Conservation (phyloP, 139 green algal species). For the Haematococcus lacustris region DNA sequence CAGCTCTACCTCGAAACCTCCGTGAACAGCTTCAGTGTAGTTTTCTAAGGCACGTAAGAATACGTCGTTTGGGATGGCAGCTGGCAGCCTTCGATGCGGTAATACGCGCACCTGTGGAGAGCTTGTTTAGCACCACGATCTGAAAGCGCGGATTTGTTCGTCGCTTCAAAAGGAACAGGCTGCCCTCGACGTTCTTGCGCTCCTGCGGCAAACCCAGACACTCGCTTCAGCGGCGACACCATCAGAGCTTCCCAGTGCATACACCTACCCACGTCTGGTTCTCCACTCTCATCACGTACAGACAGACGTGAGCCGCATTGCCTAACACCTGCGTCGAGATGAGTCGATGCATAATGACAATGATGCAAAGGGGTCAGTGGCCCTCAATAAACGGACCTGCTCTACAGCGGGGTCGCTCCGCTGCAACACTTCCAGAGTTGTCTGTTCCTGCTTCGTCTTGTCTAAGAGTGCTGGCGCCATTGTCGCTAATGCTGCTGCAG, state of each 20-base stretch:
- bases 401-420: slow-evolving; percentile 17
- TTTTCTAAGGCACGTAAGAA: slow-evolving; percentile 45
- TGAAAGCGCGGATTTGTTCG: slow-evolving; percentile 58
- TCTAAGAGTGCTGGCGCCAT: neutral
- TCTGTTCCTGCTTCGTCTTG: neutral
- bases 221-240: neutral
- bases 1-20: slow-evolving; percentile 65
- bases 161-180: slow-evolving; percentile 81
- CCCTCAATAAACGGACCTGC: slow-evolving; percentile 10
- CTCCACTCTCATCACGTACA: slow-evolving; percentile 70
- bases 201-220: slow-evolving; percentile 13
- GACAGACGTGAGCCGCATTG: slow-evolving; percentile 59
- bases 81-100: neutral
- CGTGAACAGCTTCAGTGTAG: slow-evolving; percentile 65
- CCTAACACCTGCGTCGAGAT: slow-evolving; percentile 42
- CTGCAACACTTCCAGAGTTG: slow-evolving; percentile 7
- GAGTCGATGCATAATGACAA: neutral
- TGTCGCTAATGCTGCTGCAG: neutral
- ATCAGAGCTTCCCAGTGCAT: no score
- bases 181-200: slow-evolving; percentile 85
- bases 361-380: neutral
- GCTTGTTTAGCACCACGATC: slow-evolving; percentile 85
- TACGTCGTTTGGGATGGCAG: neutral
- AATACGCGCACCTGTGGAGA: slow-evolving; percentile 39
- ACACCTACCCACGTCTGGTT: slow-evolving; percentile 58